Evolutionary conservation across 1,284 basidiomycete genomes (phyloP).

Genomic region (Ceratobasidium sp.): DNA sequence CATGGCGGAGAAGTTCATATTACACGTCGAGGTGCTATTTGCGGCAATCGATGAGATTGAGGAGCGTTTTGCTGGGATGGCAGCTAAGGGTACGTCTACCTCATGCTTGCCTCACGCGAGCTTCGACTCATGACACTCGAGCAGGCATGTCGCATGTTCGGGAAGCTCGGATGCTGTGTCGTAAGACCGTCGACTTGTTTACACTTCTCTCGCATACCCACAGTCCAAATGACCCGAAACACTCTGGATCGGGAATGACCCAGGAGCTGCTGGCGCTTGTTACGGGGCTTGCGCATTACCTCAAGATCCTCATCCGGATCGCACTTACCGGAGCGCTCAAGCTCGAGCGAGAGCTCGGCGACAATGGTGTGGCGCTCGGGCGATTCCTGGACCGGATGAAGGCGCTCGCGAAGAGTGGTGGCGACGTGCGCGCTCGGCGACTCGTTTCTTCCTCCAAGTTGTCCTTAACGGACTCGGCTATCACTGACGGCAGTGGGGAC

Average conservation of each 20-base stretch:
- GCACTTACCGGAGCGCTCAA: slow-evolving; percentile 96
- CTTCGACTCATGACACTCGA: slow-evolving; percentile 32
- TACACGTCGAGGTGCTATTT: slow-evolving; percentile 98
- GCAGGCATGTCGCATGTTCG: slow-evolving; percentile 97
- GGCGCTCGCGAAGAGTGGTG: slow-evolving; percentile 87
- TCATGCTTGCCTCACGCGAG: not conserved
- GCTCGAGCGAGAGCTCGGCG: slow-evolving; percentile 87
- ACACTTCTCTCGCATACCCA: slow-evolving; percentile 87
- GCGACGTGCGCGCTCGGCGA: slow-evolving; percentile 78
- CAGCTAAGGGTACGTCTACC: slow-evolving; percentile 77
- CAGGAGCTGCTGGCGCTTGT: slow-evolving; percentile 98
- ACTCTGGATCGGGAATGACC: slow-evolving; percentile 80
- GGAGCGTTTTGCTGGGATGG: slow-evolving; percentile 83
- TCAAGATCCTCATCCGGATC: slow-evolving; percentile 99
- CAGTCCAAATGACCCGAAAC: slow-evolving; percentile 64
- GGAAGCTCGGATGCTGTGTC: slow-evolving; percentile 97
- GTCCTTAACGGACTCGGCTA: not conserved
- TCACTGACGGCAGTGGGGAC: too few species aligned
- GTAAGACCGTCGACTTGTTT: slow-evolving; percentile 99
- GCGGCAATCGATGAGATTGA: slow-evolving; percentile 97
- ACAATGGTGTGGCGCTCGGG: slow-evolving; percentile 81
- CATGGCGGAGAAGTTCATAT: slow-evolving; percentile 98
- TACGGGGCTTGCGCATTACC: slow-evolving; percentile 97
- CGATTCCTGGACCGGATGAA: slow-evolving; percentile 94
- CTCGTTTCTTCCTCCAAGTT: slow-evolving; percentile 58